Evolutionary conservation across 768 basidiomycete genomes (phyloP), one percentile per base, ranked within the genome.

Genomic region (Clitopilus passeckerianus): DNA sequence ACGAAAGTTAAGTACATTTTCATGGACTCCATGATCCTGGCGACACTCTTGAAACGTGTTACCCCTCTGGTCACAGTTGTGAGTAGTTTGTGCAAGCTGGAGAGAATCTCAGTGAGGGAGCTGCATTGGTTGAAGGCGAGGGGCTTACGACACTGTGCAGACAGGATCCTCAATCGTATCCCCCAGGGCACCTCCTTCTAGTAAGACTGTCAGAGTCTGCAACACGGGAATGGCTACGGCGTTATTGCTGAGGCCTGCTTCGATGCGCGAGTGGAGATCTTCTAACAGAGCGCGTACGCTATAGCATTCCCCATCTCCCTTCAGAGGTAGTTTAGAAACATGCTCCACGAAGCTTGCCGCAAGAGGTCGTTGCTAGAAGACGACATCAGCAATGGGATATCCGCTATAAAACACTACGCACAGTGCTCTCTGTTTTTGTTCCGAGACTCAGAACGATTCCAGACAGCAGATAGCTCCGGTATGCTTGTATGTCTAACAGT

Each of bases 351-450:
- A 74, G 65, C 86, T 85, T 22, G 72, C 72, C 3, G 87, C 77
- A 23, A 86, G 83, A 23, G 89, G 82, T 30, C 85, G 85, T 78
- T 90, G 89, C 24, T 60, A 52, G 62, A 56, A 60, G 27, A 27
- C 57, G n/a, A 57, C 54, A 63, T 34, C 18, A 59, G 41, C 8
- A 52, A 57, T 10, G 22, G 57, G 43, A 35, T 15, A 7, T 24
- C 15, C 8, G 12, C n/a, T 23, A 2, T 10, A 59, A 5, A 18
- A 50, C 46, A 10, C n/a, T 7, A 74, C 90, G 73, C 68, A 96
- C 95, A 5, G 87, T 92, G 67, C 88, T 90, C 61, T 91, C 86
- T 8, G 93, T 93, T 72, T 86, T 89, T 70, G 90, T 91, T 34
- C 88, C 90, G 35, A 93, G 77, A 67, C 91, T 95, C 57, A 91